These are phyloP conservation scores for Clonostachys sp. DNA, from an alignment of 2,329 filamentous ascomycete genomes.

Conservation along the genomic window DNA sequence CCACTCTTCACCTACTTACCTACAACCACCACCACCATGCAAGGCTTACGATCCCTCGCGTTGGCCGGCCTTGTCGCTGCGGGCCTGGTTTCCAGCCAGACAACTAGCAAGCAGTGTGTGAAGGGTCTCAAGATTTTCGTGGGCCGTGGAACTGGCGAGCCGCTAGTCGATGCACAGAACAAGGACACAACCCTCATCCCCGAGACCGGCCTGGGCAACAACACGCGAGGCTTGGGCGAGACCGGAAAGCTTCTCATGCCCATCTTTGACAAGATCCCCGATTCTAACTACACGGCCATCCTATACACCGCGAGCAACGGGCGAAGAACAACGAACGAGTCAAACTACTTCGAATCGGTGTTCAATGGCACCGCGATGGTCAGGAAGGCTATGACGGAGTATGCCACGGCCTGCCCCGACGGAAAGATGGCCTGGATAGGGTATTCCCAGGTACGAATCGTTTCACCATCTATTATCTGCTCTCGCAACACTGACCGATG, in stretches of 20 bases:
- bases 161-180: neutral
- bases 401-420: conserved; percentile 1
- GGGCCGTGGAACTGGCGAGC: conserved; percentile 1
- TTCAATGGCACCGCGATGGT: conserved; percentile 1
- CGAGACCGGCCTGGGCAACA: neutral
- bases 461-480: neutral
- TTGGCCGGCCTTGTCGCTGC: neutral
- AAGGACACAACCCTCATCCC: neutral
- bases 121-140: conserved; percentile 2
- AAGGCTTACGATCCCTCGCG: neutral
- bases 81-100: neutral
- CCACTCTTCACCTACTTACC: no score
- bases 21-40: neutral
- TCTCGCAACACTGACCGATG: neutral
- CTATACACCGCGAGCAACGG: neutral
- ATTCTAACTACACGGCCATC: neutral
- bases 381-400: neutral
- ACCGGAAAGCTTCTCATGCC: neutral
- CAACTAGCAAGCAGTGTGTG: neutral
- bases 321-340: neutral
- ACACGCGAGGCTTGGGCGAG: neutral
- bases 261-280: neutral
- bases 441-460: conserved; percentile 2
- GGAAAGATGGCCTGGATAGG: conserved; percentile 3
- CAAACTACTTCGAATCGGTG: conserved; percentile 1